Percentiles rank a stretch among this genome's conserved stretches.
phyloP scores from a whole-genome alignment of 129 eudicot species.

The Lonicera japonica region DNA sequence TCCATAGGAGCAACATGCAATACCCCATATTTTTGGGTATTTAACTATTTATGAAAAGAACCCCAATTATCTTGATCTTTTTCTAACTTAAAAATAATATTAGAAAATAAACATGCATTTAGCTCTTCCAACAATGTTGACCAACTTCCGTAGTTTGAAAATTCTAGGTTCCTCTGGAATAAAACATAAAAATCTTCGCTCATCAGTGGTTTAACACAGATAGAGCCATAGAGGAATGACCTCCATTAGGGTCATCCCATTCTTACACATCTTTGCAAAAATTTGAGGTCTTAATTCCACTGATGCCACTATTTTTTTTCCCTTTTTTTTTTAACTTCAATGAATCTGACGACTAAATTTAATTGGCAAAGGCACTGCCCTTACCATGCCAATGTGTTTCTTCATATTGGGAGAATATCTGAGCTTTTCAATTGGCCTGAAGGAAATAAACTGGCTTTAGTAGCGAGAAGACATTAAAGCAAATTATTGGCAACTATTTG shows the following conservation, averaged over 20 bases:
- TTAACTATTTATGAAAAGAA: no score
- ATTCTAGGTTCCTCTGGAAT: no score
- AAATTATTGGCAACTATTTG: slow-evolving; percentile 1
- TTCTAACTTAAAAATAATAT: no score
- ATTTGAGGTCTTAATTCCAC: not conserved
- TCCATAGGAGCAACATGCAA: no score
- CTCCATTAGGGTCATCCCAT: not conserved
- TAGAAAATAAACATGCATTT: no score
- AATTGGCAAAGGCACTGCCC: slow-evolving; percentile 1
- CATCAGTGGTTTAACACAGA: not conserved
- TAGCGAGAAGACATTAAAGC: slow-evolving; percentile 9
- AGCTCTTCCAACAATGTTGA: no score
- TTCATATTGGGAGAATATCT: slow-evolving; percentile 94
- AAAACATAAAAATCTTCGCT: not conserved
- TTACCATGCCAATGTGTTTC: slow-evolving; percentile 98
- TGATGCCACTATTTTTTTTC: not conserved
- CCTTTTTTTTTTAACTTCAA: not conserved
- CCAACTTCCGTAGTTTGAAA: no score
- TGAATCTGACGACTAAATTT: not conserved
- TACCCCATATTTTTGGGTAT: no score
- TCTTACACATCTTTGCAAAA: not conserved
- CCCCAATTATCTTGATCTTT: no score
- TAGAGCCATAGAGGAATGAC: not conserved
- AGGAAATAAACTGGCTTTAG: slow-evolving; percentile 17
- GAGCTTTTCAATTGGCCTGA: slow-evolving; percentile 94